Base-by-base conservation (phyloP, 768 basidiomycete genomes). In the Agrocybe chaxingu region DNA sequence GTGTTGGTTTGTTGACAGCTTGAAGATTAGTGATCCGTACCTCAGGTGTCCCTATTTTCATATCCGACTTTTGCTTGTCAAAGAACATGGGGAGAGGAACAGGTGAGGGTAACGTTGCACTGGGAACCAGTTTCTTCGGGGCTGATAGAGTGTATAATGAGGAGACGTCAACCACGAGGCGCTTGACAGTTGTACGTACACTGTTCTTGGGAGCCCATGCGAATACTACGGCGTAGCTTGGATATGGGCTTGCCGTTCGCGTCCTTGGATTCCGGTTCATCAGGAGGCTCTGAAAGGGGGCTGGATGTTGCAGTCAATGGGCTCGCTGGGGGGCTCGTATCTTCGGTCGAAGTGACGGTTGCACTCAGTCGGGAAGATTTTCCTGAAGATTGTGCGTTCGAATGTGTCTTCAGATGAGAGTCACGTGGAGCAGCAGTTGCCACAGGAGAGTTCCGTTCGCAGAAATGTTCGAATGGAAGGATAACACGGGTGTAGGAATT, bases 391-490 rank as follows among this genome's bases (percentile, higher is more conserved):
- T 76, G 74, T 34, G 75, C 76, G 54, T 79, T 78, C 13, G 62
- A 61, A 59, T 81, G 80, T 32, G 78, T 84, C 68, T 79, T 85
- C 48, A 80, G 67, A 40, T 67, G 66, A 32, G 66, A 57, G 47
- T 73, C 74, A 60, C 78, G 79, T 55, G 78, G 65, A 50, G 57
- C 51, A 13, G 74, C 69, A 7, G 77, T 74, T 49, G 72, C 72
- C 50, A 74, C 68, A 43, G 70, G 81, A 30, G 84, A 84, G 59
- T 81, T 85, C 52, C 82, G 80, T 42, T 86, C 81, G 50, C 84
- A 86, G 66, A 92, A 98, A 60, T 90, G 82, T 62, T 98, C 96
- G 61, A 92, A 99, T n/a, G 97, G 97, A 39, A 93, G 79, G 58
- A 99, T 90, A 63, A 99, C 90, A 48, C 88, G 83, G 51, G 78